These are phyloP conservation scores for Suillus ampliporus DNA, from an alignment of 768 basidiomycete genomes.

Conservation along the genomic window DNA sequence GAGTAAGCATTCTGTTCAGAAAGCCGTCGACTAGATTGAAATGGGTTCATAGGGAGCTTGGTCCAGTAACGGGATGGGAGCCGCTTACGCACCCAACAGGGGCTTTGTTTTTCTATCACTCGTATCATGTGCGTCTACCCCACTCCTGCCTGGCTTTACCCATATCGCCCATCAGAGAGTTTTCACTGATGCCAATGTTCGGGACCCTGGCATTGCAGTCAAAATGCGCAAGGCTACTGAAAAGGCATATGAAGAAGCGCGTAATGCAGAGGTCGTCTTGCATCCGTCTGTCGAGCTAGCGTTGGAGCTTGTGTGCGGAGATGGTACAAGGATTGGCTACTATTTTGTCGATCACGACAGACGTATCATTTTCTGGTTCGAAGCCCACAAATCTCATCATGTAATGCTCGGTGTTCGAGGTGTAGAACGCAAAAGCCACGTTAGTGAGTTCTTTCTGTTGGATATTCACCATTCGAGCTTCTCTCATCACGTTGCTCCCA, in stretches of 20 bases:
- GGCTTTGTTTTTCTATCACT: conserved; percentile 55
- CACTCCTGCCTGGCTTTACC: not conserved
- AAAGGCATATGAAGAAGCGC: not conserved
- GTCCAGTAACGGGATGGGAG: not conserved
- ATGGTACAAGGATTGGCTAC: too few relatives aligned
- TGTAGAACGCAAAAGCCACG: conserved; percentile 41
- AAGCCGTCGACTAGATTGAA: not conserved
- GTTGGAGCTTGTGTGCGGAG: not conserved
- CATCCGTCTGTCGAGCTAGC: not conserved
- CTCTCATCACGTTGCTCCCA: not conserved
- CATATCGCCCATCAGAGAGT: not conserved
- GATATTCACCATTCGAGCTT: not conserved
- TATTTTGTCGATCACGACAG: conserved; percentile 51
- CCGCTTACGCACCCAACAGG: conserved; percentile 55
- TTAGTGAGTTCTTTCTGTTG: conserved; percentile 40
- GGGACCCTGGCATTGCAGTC: not conserved
- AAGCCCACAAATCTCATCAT: conserved; percentile 39
- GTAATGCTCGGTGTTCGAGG: conserved; percentile 45
- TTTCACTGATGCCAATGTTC: not conserved
- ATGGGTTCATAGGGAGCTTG: not conserved
- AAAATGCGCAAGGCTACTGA: not conserved
- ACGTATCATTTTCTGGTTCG: conserved; percentile 53
- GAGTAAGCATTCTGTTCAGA: not conserved
- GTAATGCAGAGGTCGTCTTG: not conserved
- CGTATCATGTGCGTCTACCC: conserved; percentile 39